Conservation (phyloP, 2,329 filamentous ascomycete genomes). For the Penicillium sp. region DNA sequence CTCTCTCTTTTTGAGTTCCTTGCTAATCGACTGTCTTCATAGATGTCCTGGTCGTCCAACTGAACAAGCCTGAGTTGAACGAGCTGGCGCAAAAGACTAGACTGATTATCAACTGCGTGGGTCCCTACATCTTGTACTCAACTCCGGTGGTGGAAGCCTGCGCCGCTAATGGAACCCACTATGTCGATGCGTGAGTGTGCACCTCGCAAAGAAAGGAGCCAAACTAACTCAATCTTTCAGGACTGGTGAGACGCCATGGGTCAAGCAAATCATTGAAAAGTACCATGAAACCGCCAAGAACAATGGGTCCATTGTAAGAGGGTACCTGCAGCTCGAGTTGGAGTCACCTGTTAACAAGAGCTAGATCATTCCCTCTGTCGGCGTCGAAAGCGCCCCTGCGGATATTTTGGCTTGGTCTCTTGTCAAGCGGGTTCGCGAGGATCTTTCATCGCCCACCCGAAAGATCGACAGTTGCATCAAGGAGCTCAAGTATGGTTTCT, state of each 20-base stretch:
- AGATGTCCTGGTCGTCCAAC: conserved; percentile 44
- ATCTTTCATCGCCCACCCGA: conserved; percentile 46
- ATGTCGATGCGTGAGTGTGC: conserved; percentile 53
- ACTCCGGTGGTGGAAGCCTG: conserved; percentile 60
- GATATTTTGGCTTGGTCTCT: conserved; percentile 52
- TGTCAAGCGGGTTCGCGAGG: conserved; percentile 49
- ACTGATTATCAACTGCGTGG: conserved; percentile 56
- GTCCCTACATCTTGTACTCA: conserved; percentile 60
- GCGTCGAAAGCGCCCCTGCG: conserved; percentile 57
- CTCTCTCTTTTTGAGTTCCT: neutral
- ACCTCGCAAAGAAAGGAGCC: neutral
- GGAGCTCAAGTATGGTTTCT: conserved; percentile 47
- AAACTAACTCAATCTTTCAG: conserved; percentile 22
- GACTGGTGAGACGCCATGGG: conserved; percentile 61
- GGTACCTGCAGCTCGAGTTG: too few species aligned
- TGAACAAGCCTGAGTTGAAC: conserved; percentile 48
- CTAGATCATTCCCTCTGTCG: conserved; percentile 55
- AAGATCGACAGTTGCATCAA: conserved; percentile 51
- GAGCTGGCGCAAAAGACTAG: conserved; percentile 51
- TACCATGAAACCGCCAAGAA: conserved; percentile 55
- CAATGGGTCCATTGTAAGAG: conserved; percentile 54
- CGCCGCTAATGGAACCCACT: conserved; percentile 60
- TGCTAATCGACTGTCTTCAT: conserved; percentile 7
- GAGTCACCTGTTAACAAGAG: conserved; percentile 10
- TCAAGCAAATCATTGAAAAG: conserved; percentile 56